Base-by-base conservation (phyloP, 306 rosid species). In the Trifolium repens region DNA sequence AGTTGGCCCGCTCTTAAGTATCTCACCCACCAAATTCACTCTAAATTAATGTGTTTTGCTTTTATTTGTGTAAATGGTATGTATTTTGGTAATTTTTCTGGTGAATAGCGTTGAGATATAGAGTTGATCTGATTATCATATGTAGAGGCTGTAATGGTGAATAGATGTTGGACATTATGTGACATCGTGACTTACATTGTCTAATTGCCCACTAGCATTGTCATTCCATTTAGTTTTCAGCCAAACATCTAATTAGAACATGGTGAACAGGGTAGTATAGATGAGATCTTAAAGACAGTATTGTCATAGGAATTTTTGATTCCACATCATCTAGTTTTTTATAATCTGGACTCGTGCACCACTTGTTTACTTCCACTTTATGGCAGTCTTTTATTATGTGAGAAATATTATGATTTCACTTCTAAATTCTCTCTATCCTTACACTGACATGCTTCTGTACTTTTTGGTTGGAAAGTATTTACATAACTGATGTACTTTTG, bases 271-370 rank as follows among this genome's bases (percentile, higher is more conserved):
- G 74, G 24, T 19, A 76, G 15, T 37, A 54, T 42, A 52, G 17
- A 50, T 50, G 43, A 30, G 49, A 6, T 67, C 22, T 46, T 7
- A 66, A 30, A 64, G 66, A 68, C 54, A 52, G 17, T 61, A 60
- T 77, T 77, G 24, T 58, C 47, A 19, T 30, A 71, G 62, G 72
- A 54, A 61, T 57, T 47, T 52, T 58, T 69, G n/a, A 30, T 35
- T 67, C 75, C 82, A 52, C 37, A 82, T 83, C 42, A 77, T 75
- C 91, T 2, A 88, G 88, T 89, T 89, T 88, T 85, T 22, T 40
- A 49, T 73, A 53, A 71, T 78, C 30, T 60, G 40, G 43, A 15
- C 53, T 60, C 39, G 13, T 54, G 34, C 55, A 8, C 59, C 52
- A 46, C 58, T 53, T 53, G 26, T 17, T 17, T 53, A 53, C 52